phyloP scores from a whole-genome alignment of 2,329 filamentous ascomycete genomes.

The Paraphaeosphaeria sporulosa region DNA sequence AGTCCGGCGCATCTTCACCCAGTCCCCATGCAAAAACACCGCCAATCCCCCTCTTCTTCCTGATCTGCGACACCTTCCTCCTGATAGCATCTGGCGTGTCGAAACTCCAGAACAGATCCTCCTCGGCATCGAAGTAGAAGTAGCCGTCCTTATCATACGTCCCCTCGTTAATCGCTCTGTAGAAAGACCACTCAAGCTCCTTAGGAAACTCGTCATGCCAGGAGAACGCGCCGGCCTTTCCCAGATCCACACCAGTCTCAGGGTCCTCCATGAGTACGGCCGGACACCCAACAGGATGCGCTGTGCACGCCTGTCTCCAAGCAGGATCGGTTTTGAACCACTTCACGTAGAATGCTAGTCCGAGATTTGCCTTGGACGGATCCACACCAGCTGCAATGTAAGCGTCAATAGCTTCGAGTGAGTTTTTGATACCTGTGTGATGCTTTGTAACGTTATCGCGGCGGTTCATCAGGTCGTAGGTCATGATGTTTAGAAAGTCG shows the following conservation, averaged over 20 bases:
- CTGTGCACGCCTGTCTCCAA: slow-evolving; percentile 51
- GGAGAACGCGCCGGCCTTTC: slow-evolving; percentile 65
- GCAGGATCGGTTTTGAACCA: slow-evolving; percentile 64
- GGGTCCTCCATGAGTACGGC: slow-evolving; percentile 68
- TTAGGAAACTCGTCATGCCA: slow-evolving; percentile 38
- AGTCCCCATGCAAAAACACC: slow-evolving; percentile 79
- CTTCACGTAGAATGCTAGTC: slow-evolving; percentile 73
- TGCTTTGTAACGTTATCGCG: slow-evolving; percentile 70
- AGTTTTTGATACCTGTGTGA: slow-evolving; percentile 67
- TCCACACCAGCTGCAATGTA: slow-evolving; percentile 66
- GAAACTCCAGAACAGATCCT: slow-evolving; percentile 74
- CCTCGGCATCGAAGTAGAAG: slow-evolving; percentile 70
- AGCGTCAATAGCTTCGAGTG: slow-evolving; percentile 62
- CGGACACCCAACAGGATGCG: slow-evolving; percentile 65
- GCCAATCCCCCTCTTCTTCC: slow-evolving; percentile 64
- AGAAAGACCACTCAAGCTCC: slow-evolving; percentile 64
- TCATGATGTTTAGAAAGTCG: slow-evolving; percentile 76
- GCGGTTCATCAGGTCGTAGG: slow-evolving; percentile 75
- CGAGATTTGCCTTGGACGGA: slow-evolving; percentile 65
- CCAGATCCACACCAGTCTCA: slow-evolving; percentile 65
- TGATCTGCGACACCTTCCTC: slow-evolving; percentile 67
- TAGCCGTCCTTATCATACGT: slow-evolving; percentile 67
- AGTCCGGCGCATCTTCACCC: slow-evolving; percentile 65
- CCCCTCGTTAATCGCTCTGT: slow-evolving; percentile 61
- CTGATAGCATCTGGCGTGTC: slow-evolving; percentile 69